A percentile compares a stretch with the other conserved stretches of the same genome.
phyloP scores from a whole-genome alignment of 2,329 filamentous ascomycete genomes.

The Alternaria viburni region DNA sequence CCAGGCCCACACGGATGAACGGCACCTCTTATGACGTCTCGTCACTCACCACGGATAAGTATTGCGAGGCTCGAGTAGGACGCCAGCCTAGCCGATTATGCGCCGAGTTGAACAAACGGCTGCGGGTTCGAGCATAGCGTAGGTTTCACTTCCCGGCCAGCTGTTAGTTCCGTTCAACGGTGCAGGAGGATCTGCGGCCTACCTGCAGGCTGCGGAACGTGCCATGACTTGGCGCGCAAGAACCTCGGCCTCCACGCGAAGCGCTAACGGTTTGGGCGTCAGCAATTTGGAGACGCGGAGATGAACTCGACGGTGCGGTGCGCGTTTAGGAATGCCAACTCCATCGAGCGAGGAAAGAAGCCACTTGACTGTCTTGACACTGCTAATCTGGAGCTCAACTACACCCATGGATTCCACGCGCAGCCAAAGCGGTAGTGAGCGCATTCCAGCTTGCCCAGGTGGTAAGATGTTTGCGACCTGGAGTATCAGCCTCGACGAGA shows the following conservation, averaged over 20 bases:
- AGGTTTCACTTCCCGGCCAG: slow-evolving; percentile 10
- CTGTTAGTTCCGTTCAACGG: not conserved
- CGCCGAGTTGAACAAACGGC: slow-evolving; percentile 54
- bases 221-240: not conserved
- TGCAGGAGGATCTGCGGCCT: not conserved
- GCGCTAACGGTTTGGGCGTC: not conserved
- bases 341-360: slow-evolving; percentile 57
- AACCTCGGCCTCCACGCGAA: not conserved
- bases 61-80: slow-evolving; percentile 70
- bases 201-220: not conserved
- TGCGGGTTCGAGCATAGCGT: slow-evolving; percentile 61
- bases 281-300: not conserved
- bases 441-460: slow-evolving; percentile 16
- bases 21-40: slow-evolving; percentile 57
- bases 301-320: not conserved
- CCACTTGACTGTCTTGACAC: slow-evolving; percentile 27
- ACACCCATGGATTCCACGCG: slow-evolving; percentile 22
- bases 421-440: slow-evolving; percentile 2
- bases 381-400: slow-evolving; percentile 34
- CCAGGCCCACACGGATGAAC: slow-evolving; percentile 1
- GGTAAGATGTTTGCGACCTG: slow-evolving; percentile 31
- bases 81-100: slow-evolving; percentile 63
- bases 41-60: slow-evolving; percentile 69
- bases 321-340: not conserved
- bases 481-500: slow-evolving; percentile 47